phyloP scores from a whole-genome alignment of 352 stramenopile species.

The Elongisporangium undulatum region DNA sequence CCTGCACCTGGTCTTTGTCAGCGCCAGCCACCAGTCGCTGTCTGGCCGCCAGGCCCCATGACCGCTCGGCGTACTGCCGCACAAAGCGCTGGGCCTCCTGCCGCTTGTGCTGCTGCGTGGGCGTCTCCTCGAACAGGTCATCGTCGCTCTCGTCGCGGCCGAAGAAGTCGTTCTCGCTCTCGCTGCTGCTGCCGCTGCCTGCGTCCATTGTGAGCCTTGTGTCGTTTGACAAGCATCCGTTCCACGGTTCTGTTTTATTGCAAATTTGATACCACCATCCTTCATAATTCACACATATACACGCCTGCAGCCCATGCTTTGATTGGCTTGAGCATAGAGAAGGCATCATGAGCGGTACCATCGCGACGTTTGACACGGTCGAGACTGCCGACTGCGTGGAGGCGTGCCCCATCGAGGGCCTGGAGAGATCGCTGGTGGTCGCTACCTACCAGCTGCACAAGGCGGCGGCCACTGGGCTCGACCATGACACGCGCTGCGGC shows the following conservation, averaged over 20 bases:
- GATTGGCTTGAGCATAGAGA: neutral
- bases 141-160: constrained; percentile 29
- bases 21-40: constrained; percentile 18
- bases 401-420: constrained; percentile 55
- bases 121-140: constrained; percentile 29
- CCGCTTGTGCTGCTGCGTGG: constrained; percentile 28
- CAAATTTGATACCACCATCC: neutral
- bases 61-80: constrained; percentile 28
- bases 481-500: constrained; percentile 29
- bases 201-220: neutral
- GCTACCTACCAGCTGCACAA: constrained; percentile 86
- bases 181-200: constrained; percentile 19
- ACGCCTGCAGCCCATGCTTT: neutral
- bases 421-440: constrained; percentile 60
- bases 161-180: constrained; percentile 37
- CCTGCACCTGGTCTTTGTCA: constrained; percentile 26
- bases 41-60: constrained; percentile 31
- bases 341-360: constrained; percentile 18
- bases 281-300: neutral
- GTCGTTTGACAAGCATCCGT: neutral
- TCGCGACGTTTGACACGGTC: constrained; percentile 69
- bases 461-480: constrained; percentile 15
- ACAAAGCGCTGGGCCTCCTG: constrained; percentile 25
- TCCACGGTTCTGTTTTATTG: neutral
- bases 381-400: constrained; percentile 86